Conservation (phyloP, 148 eudicot genomes). For the Mesembryanthemum crystallinum region DNA sequence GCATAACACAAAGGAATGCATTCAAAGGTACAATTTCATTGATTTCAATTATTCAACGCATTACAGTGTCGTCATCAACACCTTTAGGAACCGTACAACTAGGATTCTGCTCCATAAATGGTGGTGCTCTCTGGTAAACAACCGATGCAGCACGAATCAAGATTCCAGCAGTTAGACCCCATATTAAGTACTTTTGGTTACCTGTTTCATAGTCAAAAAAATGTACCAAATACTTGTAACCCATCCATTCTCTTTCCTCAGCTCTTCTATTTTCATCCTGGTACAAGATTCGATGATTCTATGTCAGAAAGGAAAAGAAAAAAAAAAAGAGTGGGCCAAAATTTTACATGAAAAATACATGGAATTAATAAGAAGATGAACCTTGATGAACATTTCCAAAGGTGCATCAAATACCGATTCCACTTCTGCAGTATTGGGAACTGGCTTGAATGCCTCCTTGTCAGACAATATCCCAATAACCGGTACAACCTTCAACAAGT, state of each 20-base stretch:
- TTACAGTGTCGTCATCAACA: constrained; percentile 39
- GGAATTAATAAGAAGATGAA: constrained; percentile 14
- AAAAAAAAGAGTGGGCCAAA: background rate
- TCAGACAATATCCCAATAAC: constrained; percentile 49
- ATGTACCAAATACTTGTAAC: constrained; percentile 71
- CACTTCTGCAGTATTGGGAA: constrained; percentile 66
- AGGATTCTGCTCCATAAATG: constrained; percentile 65
- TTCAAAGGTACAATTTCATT: constrained; percentile 1
- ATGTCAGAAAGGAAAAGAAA: background rate
- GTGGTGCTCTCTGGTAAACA: constrained; percentile 72
- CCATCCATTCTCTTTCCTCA: constrained; percentile 87
- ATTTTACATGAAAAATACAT: background rate
- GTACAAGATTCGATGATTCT: constrained; percentile 12
- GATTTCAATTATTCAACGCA: constrained; percentile 35
- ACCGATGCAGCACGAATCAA: constrained; percentile 87
- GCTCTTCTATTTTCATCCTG: constrained; percentile 74
- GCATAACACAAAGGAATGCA: background rate
- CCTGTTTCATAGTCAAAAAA: constrained; percentile 63
- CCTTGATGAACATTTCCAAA: constrained; percentile 79
- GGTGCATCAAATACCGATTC: constrained; percentile 87
- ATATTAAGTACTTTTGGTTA: constrained; percentile 55
- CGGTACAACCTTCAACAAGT: constrained; percentile 41
- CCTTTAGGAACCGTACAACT: constrained; percentile 49
- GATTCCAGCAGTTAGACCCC: constrained; percentile 91
- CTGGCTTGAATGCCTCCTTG: constrained; percentile 53